A percentile compares a stretch with the other conserved stretches of the same genome.
Conservation (phyloP, 2,329 filamentous ascomycete genomes). For the Arthrocladium fulminans region DNA sequence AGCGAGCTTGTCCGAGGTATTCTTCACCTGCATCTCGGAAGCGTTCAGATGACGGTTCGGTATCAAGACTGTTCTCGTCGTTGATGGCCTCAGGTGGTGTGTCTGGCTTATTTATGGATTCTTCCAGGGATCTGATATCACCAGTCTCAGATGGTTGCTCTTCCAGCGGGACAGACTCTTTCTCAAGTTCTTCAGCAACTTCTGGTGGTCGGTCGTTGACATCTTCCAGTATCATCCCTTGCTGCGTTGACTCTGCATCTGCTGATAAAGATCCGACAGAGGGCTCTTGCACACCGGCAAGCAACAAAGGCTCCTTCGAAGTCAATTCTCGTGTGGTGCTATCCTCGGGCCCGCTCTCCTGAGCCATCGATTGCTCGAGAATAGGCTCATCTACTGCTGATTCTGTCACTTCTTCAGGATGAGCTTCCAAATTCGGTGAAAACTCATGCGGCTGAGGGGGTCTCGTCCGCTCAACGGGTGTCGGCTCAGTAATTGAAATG, state of each 20-base stretch:
- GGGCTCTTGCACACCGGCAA: too few species aligned
- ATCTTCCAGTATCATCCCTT: neutral
- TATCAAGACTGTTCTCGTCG: neutral
- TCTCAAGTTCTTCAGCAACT: neutral
- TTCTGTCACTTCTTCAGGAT: neutral
- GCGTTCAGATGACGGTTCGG: neutral
- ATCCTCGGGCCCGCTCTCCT: too few species aligned
- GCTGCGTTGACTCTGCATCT: neutral
- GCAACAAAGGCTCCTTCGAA: too few species aligned
- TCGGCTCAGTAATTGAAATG: conserved; percentile 1
- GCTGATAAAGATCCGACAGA: too few species aligned
- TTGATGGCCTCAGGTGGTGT: neutral
- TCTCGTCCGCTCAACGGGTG: conserved; percentile 1
- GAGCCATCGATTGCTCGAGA: too few species aligned
- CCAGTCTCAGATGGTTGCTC: neutral
- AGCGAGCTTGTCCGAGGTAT: neutral
- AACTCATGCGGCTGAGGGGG: neutral
- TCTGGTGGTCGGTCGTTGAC: neutral
- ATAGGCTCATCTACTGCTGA: neutral
- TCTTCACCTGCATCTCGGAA: neutral
- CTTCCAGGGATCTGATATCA: neutral
- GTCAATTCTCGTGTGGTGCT: too few species aligned
- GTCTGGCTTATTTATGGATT: neutral
- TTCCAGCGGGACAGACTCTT: neutral
- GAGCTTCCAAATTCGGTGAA: neutral